phyloP scores from a whole-genome alignment of 345 rosid genomes.

The Anacardium occidentale region DNA sequence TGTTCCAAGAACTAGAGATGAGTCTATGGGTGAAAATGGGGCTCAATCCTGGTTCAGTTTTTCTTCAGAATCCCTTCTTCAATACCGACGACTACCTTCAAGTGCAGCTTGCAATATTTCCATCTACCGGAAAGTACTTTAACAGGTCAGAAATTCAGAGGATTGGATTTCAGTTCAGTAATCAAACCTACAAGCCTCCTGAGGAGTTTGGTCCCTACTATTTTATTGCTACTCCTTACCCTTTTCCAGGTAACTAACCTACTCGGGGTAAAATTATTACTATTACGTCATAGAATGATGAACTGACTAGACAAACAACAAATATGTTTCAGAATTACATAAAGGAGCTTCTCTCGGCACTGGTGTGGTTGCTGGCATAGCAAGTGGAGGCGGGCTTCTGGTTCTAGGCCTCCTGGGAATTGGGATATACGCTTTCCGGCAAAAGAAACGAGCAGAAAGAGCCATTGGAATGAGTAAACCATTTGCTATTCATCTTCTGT shows the following conservation, averaged over 20 bases:
- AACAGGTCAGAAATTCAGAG: constrained; percentile 61
- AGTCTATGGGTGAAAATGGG: constrained; percentile 70
- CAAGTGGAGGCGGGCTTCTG: constrained; percentile 48
- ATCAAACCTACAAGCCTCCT: constrained; percentile 90
- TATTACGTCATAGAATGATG: background rate
- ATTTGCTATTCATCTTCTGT: constrained; percentile 50
- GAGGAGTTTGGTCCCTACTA: constrained; percentile 78
- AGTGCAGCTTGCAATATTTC: constrained; percentile 75
- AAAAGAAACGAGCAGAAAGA: constrained; percentile 91
- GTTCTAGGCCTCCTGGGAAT: constrained; percentile 64
- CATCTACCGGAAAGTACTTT: constrained; percentile 53
- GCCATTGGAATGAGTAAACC: constrained; percentile 86
- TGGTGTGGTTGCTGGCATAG: constrained; percentile 45
- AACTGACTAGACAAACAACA: constrained; percentile 5
- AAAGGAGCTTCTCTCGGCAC: constrained; percentile 44
- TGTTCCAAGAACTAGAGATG: constrained; percentile 77
- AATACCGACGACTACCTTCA: constrained; percentile 86
- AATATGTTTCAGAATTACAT: constrained; percentile 41
- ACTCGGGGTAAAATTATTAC: background rate
- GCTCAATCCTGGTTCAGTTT: constrained; percentile 82
- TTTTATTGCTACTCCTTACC: constrained; percentile 81
- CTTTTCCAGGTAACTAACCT: constrained; percentile 63
- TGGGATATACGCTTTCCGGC: constrained; percentile 73
- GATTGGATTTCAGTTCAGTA: constrained; percentile 78
- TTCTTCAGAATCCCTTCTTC: constrained; percentile 79